Conservation (phyloP, 192 early-diverging fungal genomes). For the Coemansia sp. region DNA sequence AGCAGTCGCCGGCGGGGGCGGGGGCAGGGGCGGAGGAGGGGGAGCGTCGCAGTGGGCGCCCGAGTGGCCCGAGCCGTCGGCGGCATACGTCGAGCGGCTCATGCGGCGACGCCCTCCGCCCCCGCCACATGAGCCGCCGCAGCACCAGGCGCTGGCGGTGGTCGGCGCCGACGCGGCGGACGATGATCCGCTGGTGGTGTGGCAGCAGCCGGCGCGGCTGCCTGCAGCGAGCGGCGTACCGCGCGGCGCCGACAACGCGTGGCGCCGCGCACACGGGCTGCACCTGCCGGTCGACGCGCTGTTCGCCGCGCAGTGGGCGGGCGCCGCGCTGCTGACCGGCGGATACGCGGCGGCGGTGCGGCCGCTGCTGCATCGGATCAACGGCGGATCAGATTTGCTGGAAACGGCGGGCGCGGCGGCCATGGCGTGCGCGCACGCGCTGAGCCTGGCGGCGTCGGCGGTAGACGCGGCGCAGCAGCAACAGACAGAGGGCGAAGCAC, state of each 20-base stretch:
- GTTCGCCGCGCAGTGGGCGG: slow-evolving; percentile 39
- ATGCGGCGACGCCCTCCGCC: slow-evolving; percentile 29
- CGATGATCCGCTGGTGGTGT: slow-evolving; percentile 31
- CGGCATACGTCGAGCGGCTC: slow-evolving; percentile 25
- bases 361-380: slow-evolving; percentile 17
- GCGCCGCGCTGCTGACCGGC: slow-evolving; percentile 13
- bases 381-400: too few species aligned
- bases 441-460: slow-evolving; percentile 28
- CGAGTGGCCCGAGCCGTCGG: slow-evolving; percentile 44
- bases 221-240: slow-evolving; percentile 21
- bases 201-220: slow-evolving; percentile 20
- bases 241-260: slow-evolving; percentile 24
- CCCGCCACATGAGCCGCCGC: too few species aligned
- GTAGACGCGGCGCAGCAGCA: too few species aligned
- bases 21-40: neutral
- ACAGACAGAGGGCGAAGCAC: slow-evolving; percentile 17
- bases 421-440: neutral
- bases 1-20: slow-evolving; percentile 8
- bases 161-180: too few species aligned
- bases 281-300: slow-evolving; percentile 34
- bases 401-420: neutral
- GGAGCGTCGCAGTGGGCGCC: slow-evolving; percentile 25
- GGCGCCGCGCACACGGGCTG: slow-evolving; percentile 38
- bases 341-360: slow-evolving; percentile 25
- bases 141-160: too few species aligned